Base-by-base conservation (phyloP, 768 basidiomycete genomes). In the Lentinus brumalis region DNA sequence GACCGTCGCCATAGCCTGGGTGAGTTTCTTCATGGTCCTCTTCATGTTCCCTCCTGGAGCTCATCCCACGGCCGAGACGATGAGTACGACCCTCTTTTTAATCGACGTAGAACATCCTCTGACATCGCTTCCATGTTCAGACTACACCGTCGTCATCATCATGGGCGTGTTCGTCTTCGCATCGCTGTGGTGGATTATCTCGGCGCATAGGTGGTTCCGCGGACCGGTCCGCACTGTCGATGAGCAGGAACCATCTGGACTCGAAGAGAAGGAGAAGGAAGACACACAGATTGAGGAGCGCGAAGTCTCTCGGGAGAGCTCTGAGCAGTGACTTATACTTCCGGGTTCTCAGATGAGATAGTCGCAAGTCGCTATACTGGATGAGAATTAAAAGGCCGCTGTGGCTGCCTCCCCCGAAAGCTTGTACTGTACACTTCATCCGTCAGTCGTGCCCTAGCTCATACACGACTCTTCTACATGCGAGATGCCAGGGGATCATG, bases 151-250 rank as follows among this genome's bases (percentile, higher is more conserved):
- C 31, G 86, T 89, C 12, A 82, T 89, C 57, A 81, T 89, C 68
- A 78, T 81, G 76, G 76, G 75, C 1, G 86, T 90, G 5, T 87
- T 89, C 69, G 67, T 87, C 15, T 88, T 89, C 65, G 85, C 89
- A 1, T 73, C 83, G 1, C 56, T 78, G 4, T 88, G 84, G 6
- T 91, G 89, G 89, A 70, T 86, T 6, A 32, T 86, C 4, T 88
- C 87, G 30, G 89, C 89, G 1, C 82, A 73, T 39, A 83, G 85
- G 58, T 91, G 88, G 88, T 91, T 90, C 75, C 78, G 73, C 21
- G 88, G 88, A 0, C 88, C 88, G 16, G 76, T 89, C 51, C 73
- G 75, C 63, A 89, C 80, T 53, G 53, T 67, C 26, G 64, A 65
- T 16, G 59, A 56, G n/a, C 21, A 50, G 21, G 21, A 26, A 26